Evolutionary conservation across 208 protist species (phyloP).

Genomic region (Zelonia costaricensis): DNA sequence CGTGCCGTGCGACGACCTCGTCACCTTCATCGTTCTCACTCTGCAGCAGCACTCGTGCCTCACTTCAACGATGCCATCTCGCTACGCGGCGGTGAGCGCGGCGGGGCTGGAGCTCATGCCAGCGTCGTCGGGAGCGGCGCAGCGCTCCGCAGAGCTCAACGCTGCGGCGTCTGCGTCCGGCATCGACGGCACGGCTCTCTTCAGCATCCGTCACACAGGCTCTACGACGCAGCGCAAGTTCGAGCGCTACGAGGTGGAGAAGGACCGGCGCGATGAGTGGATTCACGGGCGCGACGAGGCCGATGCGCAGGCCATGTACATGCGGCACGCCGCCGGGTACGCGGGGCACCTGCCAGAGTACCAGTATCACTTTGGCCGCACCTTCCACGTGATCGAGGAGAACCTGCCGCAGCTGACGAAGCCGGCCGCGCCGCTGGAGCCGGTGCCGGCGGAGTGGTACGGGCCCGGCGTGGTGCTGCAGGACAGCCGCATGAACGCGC

Average conservation of each 20-base stretch:
- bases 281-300: slow-evolving; percentile 60
- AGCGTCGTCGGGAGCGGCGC: neutral
- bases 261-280: slow-evolving; percentile 81
- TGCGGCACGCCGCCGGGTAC: slow-evolving; percentile 74
- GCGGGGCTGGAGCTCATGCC: neutral
- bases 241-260: slow-evolving; percentile 56
- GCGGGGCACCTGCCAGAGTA: slow-evolving; percentile 80
- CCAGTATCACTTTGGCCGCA: slow-evolving; percentile 77
- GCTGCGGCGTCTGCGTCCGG: neutral
- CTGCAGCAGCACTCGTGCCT: slow-evolving; percentile 37
- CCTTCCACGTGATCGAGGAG: slow-evolving; percentile 90
- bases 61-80: slow-evolving; percentile 11
- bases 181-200: slow-evolving; percentile 11
- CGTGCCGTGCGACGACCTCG: slow-evolving; percentile 47
- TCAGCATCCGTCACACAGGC: slow-evolving; percentile 39
- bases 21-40: slow-evolving; percentile 45
- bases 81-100: slow-evolving; percentile 11
- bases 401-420: slow-evolving; percentile 71
- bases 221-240: slow-evolving; percentile 44
- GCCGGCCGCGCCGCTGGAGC: slow-evolving; percentile 42
- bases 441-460: slow-evolving; percentile 49
- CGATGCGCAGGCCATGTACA: slow-evolving; percentile 56
- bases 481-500: slow-evolving; percentile 61
- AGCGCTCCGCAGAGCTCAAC: neutral
- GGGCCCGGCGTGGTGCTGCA: slow-evolving; percentile 57